A percentile compares a stretch with the other conserved stretches of the same genome.
Conservation (phyloP, 2,329 filamentous ascomycete species). For the Hypoxylon sp. region DNA sequence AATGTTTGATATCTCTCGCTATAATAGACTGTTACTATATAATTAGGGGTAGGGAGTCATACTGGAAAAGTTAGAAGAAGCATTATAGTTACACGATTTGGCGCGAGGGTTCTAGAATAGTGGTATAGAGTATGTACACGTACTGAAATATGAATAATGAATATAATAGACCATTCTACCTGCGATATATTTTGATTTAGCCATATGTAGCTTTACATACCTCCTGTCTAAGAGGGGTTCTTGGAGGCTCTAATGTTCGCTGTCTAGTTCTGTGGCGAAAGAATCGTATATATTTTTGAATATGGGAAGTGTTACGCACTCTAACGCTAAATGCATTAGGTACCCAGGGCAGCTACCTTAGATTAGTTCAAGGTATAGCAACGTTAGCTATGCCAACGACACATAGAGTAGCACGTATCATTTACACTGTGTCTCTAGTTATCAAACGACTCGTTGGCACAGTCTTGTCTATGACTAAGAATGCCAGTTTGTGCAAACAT, state of each 20-base stretch:
- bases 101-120: neutral
- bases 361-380: neutral
- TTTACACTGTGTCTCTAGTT: neutral
- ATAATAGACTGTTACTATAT: slow-evolving; percentile 5
- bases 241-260: no score
- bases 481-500: slow-evolving; percentile 10
- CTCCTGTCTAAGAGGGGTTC: no score
- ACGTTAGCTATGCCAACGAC: neutral
- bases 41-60: neutral
- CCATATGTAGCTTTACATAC: neutral
- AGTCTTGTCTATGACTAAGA: neutral
- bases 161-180: neutral
- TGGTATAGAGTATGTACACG: neutral
- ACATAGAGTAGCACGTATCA: neutral
- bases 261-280: no score
- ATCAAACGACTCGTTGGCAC: neutral
- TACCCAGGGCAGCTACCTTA: neutral
- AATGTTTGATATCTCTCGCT: neutral
- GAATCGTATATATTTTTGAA: no score
- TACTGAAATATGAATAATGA: neutral
- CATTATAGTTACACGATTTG: neutral
- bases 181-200: neutral
- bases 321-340: neutral
- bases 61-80: neutral
- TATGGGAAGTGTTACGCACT: neutral